Conservation (phyloP, 257 asterid species). For the Ilex asprella region DNA sequence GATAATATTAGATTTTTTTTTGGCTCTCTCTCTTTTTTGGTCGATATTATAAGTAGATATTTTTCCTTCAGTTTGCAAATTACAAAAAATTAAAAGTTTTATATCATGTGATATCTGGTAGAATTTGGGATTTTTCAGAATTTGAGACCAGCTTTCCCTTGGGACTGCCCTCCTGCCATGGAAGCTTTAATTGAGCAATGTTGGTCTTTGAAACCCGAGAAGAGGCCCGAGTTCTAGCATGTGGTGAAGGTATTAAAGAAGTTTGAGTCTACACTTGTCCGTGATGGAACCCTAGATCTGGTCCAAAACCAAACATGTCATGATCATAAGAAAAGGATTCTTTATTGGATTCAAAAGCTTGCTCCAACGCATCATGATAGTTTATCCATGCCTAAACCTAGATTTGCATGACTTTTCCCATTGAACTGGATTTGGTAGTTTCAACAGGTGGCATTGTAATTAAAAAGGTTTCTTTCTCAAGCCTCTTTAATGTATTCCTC, state of each 20-base stretch:
- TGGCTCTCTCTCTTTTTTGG: no score
- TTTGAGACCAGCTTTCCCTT: conserved; percentile 64
- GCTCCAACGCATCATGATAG: conserved; percentile 34
- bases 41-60: no score
- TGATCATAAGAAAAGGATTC: conserved; percentile 62
- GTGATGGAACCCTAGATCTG: conserved; percentile 55
- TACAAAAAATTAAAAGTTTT: no score
- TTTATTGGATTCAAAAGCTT: conserved; percentile 64
- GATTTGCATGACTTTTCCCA: conserved; percentile 35
- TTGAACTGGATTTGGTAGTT: conserved; percentile 27
- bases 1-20: no score
- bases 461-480: conserved; percentile 14
- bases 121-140: conserved; percentile 32
- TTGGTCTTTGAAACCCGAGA: conserved; percentile 77
- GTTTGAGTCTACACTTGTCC: conserved; percentile 52
- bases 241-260: conserved; percentile 74
- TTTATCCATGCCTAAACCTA: conserved; percentile 52
- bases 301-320: conserved; percentile 31
- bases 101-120: no score
- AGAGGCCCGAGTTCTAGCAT: conserved; percentile 93
- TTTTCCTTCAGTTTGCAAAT: no score
- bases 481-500: conserved; percentile 4
- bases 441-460: conserved; percentile 33
- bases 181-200: conserved; percentile 76
- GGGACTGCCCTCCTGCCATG: conserved; percentile 62